Percentiles rank a stretch among this genome's conserved stretches.
These are phyloP conservation scores for Davidsoniella virescens DNA, from an alignment of 2,329 filamentous ascomycete genomes.

Conservation along the genomic window DNA sequence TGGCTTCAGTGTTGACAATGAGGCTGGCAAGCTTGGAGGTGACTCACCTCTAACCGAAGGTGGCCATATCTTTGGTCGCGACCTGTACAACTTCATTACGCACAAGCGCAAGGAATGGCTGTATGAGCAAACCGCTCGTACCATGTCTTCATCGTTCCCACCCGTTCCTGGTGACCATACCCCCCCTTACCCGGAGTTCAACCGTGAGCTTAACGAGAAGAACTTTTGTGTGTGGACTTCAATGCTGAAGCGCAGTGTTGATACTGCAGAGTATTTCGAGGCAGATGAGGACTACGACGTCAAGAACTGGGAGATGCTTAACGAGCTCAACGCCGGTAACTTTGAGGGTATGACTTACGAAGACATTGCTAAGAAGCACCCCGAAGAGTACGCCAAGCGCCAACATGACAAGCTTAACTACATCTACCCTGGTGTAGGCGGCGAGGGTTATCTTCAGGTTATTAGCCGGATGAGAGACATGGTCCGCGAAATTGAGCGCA, in stretches of 20 bases:
- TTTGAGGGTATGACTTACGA: conserved; percentile 94
- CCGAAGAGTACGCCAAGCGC: conserved; percentile 67
- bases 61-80: conserved; percentile 61
- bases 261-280: conserved; percentile 80
- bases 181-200: conserved; percentile 79
- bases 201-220: conserved; percentile 55
- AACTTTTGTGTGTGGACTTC: conserved; percentile 98
- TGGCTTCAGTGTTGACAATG: conserved; percentile 79
- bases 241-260: conserved; percentile 80
- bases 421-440: conserved; percentile 87
- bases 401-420: conserved; percentile 82
- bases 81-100: conserved; percentile 71
- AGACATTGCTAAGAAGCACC: conserved; percentile 65
- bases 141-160: conserved; percentile 66
- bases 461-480: conserved; percentile 91
- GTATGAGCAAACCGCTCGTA: conserved; percentile 62
- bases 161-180: conserved; percentile 81
- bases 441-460: conserved; percentile 91
- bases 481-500: conserved; percentile 92
- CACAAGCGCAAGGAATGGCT: conserved; percentile 69
- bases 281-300: conserved; percentile 85
- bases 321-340: conserved; percentile 81
- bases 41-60: conserved; percentile 71
- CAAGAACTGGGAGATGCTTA: conserved; percentile 96
- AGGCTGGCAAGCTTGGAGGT: conserved; percentile 75